These are phyloP conservation scores for Plasmodium knowlesi DNA, from an alignment of 169 alveolate species.

Conservation along the genomic window DNA sequence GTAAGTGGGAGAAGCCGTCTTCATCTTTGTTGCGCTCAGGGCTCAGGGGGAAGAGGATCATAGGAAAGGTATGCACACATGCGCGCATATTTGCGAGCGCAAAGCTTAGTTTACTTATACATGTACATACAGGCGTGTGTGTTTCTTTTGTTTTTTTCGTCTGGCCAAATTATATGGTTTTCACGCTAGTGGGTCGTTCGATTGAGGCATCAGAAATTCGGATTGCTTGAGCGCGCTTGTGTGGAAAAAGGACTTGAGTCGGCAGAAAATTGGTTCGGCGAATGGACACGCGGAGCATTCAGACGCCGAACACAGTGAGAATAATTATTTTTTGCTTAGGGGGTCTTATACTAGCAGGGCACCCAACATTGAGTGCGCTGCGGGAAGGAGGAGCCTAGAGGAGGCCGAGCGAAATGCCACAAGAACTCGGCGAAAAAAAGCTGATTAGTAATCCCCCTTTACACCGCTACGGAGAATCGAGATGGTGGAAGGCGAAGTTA, in stretches of 20 bases:
- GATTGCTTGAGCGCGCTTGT: background rate
- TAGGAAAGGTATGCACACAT: background rate
- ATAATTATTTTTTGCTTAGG: background rate
- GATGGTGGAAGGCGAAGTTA: background rate
- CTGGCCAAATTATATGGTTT: background rate
- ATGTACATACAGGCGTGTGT: background rate
- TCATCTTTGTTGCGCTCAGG: background rate
- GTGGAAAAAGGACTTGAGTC: conserved; percentile 1
- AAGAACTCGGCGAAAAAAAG: too few relatives aligned
- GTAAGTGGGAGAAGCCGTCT: background rate
- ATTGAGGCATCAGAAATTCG: background rate
- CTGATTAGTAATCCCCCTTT: background rate
- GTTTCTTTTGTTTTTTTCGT: background rate
- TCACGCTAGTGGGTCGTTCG: background rate
- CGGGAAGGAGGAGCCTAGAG: too few relatives aligned
- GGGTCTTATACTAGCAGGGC: too few relatives aligned
- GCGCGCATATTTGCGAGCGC: background rate
- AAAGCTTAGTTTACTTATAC: background rate
- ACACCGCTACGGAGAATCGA: background rate
- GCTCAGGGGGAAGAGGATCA: background rate
- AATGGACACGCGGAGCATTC: background rate
- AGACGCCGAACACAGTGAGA: background rate
- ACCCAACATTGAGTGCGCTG: too few relatives aligned
- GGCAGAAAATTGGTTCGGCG: background rate
- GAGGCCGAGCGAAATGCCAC: background rate